Evolutionary conservation across 768 basidiomycete genomes (phyloP).

Genomic region (Strobilomyces confusus): DNA sequence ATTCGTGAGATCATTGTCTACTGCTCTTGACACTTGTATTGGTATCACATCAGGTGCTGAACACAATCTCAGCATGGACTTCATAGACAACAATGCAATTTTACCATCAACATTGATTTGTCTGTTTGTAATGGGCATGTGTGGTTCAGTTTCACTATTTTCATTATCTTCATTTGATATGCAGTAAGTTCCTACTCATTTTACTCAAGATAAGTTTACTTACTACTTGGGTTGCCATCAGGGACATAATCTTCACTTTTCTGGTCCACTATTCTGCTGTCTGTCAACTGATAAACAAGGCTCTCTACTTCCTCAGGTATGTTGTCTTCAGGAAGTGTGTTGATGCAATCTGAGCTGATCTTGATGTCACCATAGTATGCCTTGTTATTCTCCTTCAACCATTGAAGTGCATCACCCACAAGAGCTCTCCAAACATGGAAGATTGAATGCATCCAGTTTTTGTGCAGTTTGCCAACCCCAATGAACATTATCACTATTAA

Average conservation of each 20-base stretch:
- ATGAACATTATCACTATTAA: background rate
- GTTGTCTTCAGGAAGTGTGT: background rate
- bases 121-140: too few species aligned
- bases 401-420: background rate
- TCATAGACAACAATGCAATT: too few species aligned
- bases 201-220: too few species aligned
- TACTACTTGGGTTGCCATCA: too few species aligned
- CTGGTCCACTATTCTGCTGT: too few species aligned
- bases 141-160: too few species aligned
- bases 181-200: too few species aligned
- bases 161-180: too few species aligned
- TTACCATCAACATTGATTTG: too few species aligned
- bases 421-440: background rate
- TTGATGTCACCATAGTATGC: background rate
- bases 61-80: too few species aligned
- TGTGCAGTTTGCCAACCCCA: background rate
- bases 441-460: background rate
- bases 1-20: background rate
- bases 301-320: background rate
- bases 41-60: background rate
- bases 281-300: too few species aligned
- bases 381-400: background rate
- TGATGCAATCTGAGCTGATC: background rate
- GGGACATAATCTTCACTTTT: too few species aligned
- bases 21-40: background rate